A percentile compares a stretch with the other conserved stretches of the same genome.
phyloP scores from a whole-genome alignment of 208 protist genomes.

The Novymonas esmeraldas region DNA sequence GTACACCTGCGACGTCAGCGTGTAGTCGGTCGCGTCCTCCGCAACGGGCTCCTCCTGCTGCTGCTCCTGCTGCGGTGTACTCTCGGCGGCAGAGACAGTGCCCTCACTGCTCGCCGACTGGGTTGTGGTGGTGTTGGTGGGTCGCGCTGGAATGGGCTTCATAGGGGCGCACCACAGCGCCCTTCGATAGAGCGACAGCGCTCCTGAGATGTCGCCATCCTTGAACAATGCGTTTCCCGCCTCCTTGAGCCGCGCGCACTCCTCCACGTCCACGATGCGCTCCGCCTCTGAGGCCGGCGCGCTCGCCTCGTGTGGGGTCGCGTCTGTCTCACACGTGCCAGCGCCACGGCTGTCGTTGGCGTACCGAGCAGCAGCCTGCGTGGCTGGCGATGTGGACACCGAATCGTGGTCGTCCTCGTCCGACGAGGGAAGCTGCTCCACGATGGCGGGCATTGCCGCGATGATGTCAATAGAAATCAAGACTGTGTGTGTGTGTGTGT shows the following conservation, averaged over 20 bases:
- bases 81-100: background rate
- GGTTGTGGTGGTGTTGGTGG: background rate
- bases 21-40: constrained; percentile 70
- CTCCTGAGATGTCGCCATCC: constrained; percentile 52
- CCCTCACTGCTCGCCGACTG: too few species aligned
- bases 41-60: background rate
- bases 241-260: constrained; percentile 65
- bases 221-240: constrained; percentile 73
- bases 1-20: constrained; percentile 82
- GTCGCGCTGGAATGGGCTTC: constrained; percentile 47
- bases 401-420: constrained; percentile 16
- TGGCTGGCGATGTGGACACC: background rate
- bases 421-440: constrained; percentile 30
- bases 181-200: constrained; percentile 71
- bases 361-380: background rate
- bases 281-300: too few species aligned
- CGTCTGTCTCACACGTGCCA: background rate
- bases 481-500: background rate
- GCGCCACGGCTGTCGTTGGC: background rate
- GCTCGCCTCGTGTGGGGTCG: background rate
- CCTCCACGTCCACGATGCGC: constrained; percentile 46
- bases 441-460: constrained; percentile 23
- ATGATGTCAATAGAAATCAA: too few species aligned
- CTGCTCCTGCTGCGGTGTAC: background rate
- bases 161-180: constrained; percentile 61